Evolutionary conservation across 805 yeast species (phyloP), one percentile per base, ranked within the genome.

Genomic region (Martiniozyma abietophila): DNA sequence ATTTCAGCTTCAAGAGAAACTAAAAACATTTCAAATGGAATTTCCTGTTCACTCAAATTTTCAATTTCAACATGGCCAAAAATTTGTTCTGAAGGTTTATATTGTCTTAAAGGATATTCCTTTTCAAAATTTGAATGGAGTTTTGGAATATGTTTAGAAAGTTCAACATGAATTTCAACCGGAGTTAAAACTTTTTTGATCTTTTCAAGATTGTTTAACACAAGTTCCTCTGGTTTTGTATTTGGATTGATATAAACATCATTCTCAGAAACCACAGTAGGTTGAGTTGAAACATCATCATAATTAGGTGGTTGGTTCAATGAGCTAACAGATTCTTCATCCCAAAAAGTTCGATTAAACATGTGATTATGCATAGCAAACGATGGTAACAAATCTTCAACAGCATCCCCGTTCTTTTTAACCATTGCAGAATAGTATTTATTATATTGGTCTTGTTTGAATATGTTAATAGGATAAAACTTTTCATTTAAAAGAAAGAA

Each of bases 51-150:
- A 2, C 70, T 52, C 5, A 45, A 54, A 45, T 74, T 74, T 33
- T 59, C 55, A 15, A 73, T 57, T 0, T 51, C 42, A 6, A 69
- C 54, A 44, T 67, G 72, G 0, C 89, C 89, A 46, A 71, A 67
- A 10, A 80, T 61, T 15, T 62, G 61, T 48, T 79, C 86, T n/a
- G 83, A 83, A 8, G 78, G 76, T 14, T 71, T 71, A 48, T 70
- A 80, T 49, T 76, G 82, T 38, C 64, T 62, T 18, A 69, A 47
- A 25, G 58, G 49, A 11, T 51, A 46, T 32, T 61, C 65, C n/a
- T 47, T 40, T 23, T 53, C 51, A 6, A 38, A 21, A 9, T 25
- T 21, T 4, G 33, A n/a, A 7, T 48, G 45, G 3, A 35, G 12
- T 25, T 25, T 31, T 0, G 76, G 74, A 3, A 61, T 58, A 16